Base-by-base conservation (phyloP, 2,329 filamentous ascomycete genomes). In the Aciculosporium take region DNA sequence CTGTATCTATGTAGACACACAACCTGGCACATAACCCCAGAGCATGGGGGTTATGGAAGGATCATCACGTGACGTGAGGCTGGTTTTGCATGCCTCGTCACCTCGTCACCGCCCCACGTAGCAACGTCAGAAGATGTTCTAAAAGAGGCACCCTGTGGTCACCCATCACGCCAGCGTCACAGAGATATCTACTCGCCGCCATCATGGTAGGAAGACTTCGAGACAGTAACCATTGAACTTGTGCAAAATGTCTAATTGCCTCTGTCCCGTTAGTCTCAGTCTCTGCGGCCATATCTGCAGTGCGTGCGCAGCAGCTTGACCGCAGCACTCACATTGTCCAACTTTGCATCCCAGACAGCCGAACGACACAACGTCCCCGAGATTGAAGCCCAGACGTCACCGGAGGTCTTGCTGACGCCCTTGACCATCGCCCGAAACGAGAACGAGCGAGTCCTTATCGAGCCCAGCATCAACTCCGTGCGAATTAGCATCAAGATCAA, bases 401-500 rank as follows among this genome's bases (percentile, higher is more conserved):
- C 93, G 18, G 91, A 98, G 71, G 81, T 96, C 46, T 74, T 98
- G 18, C 72, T 98, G 46, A 94, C 91, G 56, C 88, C 89, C 15
- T 69, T 98, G 49, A 87, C 82, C 23, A 79, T 98, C 52, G 83
- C 89, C 48, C 80, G 91, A 49, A 98, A 98, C 65, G 88, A 96
- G 65, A 94, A 95, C 61, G 91, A 98, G 73, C 81, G 84, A 53
- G 89, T 98, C 51, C 71, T 94, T 46, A 94, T 96, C 59, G 89
- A 96, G 68, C 88, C 91, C 41, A 91, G 84, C 62, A 82, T 96
- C 67, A 98, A 98, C 74, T 93, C 84, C 52, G 84, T 98, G 52
- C 82, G 91, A 53, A 84, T 98, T 57, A 94, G 86, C 74, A 94
- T 98, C 68, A 86, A 89, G 71, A 95, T 98, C 65, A 98, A 98